These are phyloP conservation scores for Diaporthe citrichinensis DNA, from an alignment of 2,329 filamentous ascomycete species.

Conservation along the genomic window DNA sequence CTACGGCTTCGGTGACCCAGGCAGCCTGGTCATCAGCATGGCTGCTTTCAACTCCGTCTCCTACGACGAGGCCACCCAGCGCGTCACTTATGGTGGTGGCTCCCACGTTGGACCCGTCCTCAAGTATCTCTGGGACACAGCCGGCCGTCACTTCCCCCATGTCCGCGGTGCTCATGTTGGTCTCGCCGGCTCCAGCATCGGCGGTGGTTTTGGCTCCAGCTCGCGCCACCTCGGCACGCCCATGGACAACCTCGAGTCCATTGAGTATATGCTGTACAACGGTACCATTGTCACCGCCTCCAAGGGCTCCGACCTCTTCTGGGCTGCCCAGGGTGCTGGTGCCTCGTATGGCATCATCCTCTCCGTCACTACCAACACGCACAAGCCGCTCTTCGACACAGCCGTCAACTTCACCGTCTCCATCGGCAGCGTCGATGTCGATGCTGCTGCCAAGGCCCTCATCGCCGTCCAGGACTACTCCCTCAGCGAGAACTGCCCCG, in stretches of 20 bases:
- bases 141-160: slow-evolving; percentile 12
- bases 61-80: neutral
- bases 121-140: slow-evolving; percentile 11
- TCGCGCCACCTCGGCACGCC: slow-evolving; percentile 16
- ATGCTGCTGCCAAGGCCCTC: slow-evolving; percentile 6
- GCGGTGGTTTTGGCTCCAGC: slow-evolving; percentile 3
- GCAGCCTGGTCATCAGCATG: slow-evolving; percentile 18
- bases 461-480: slow-evolving; percentile 17
- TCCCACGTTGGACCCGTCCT: slow-evolving; percentile 4
- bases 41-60: slow-evolving; percentile 26
- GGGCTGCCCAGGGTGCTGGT: slow-evolving; percentile 15
- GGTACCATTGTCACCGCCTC: slow-evolving; percentile 11
- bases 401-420: slow-evolving; percentile 20
- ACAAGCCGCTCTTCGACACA: neutral
- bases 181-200: slow-evolving; percentile 22
- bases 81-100: slow-evolving; percentile 6
- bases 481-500: neutral
- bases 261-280: slow-evolving; percentile 24
- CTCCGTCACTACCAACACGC: slow-evolving; percentile 18
- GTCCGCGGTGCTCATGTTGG: slow-evolving; percentile 16
- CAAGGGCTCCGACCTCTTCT: slow-evolving; percentile 17
- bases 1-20: slow-evolving; percentile 15
- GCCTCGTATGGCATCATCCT: slow-evolving; percentile 16
- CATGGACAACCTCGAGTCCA: slow-evolving; percentile 20
- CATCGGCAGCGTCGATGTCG: slow-evolving; percentile 9